Base-by-base conservation (phyloP, 164 flowering plant genomes). In the Dillenia turbinata region DNA sequence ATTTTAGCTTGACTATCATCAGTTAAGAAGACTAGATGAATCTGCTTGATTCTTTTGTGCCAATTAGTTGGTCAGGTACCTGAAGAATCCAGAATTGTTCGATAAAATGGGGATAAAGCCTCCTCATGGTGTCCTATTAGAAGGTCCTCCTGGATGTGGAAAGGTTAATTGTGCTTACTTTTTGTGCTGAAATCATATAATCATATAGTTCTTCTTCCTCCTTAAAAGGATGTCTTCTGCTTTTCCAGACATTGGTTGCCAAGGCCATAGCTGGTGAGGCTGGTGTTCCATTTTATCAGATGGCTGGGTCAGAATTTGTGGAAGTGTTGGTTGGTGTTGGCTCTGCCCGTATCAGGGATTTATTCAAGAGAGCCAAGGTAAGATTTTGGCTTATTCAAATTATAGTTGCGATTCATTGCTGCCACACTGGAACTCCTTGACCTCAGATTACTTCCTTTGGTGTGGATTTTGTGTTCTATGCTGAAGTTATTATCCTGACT, bases 211-310 rank as follows among this genome's bases (percentile, higher is more conserved):
- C 43, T 0, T 44, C 44, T 17, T 52, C 11, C 11, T 53, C 62
- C 3, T 33, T 33, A 12, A n/a, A 62, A 14, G 5, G 44, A 49
- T 19, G 15, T 26, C 26, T 24, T 66, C 59, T 62, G 13, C 26
- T 51, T 69, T 71, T 70, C n/a, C 81, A 90, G 98, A 94, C 98
- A 59, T 72, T 94, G 57, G 96, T 94, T 59, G 98, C 98, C 49
- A 94, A 94, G 77, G 98, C 98, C 53, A 90, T 90, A 73, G 98
- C 98, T 67, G 97, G 98, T 66, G 98, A 90, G 78, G 98, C 98
- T 60, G 98, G 93, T 70, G 98, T 94, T 79, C 98, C 98, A 49
- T 94, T 94, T 76, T 90, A 90, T 66, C 92, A 90, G 73, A 90
- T 90, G 96, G 97, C 97, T 56, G 96, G 97, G n/a, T 89, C 97